phyloP scores from a whole-genome alignment of 345 rosid genomes.

The Citrus sp. region DNA sequence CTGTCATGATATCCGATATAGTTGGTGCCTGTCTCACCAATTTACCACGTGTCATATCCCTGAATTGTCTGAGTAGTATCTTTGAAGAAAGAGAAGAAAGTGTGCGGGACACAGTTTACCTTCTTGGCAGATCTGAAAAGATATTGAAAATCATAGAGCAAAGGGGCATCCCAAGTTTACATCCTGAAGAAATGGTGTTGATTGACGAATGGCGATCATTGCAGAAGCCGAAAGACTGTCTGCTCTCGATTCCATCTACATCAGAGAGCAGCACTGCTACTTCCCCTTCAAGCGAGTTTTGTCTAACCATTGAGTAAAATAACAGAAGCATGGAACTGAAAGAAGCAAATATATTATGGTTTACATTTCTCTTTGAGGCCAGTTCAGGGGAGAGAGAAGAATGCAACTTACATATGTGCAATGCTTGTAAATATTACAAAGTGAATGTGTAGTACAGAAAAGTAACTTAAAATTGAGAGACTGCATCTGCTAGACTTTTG shows the following conservation, averaged over 20 bases:
- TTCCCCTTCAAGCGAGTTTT: slow-evolving; percentile 19
- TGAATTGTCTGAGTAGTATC: slow-evolving; percentile 51
- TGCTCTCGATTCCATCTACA: slow-evolving; percentile 8
- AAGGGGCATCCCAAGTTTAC: slow-evolving; percentile 32
- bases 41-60: slow-evolving; percentile 38
- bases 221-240: slow-evolving; percentile 23
- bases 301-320: slow-evolving; percentile 26
- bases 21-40: slow-evolving; percentile 78
- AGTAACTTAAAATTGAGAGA: not conserved
- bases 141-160: slow-evolving; percentile 50
- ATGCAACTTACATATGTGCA: not conserved
- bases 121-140: slow-evolving; percentile 58
- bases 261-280: slow-evolving; percentile 12
- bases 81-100: slow-evolving; percentile 56
- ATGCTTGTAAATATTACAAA: not conserved
- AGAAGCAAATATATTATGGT: not conserved
- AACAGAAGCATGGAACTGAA: not conserved
- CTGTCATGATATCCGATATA: slow-evolving; percentile 57
- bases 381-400: not conserved
- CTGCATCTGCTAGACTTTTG: not conserved
- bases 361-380: not conserved
- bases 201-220: slow-evolving; percentile 66
- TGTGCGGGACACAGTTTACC: slow-evolving; percentile 48
- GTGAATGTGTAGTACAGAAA: not conserved
- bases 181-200: slow-evolving; percentile 39